Base-by-base conservation (phyloP, 2,329 filamentous ascomycete genomes). In the Mycosphaerelloides madeirae region DNA sequence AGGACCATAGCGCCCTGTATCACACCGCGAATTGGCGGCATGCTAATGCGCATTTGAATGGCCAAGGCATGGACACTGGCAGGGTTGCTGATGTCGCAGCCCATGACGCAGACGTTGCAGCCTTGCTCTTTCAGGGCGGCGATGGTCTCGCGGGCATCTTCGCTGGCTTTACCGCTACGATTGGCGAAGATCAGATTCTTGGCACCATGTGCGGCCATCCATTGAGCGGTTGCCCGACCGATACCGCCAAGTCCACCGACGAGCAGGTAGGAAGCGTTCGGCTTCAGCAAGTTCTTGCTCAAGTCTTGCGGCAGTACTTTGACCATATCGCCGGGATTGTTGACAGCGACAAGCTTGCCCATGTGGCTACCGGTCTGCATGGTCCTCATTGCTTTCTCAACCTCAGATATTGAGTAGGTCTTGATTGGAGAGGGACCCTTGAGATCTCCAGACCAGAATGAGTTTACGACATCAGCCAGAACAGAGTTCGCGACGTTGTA, bases 1-100 rank as follows among this genome's bases (percentile, higher is more conserved):
- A 53, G 36, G 1, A 53, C 45, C 50, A 53, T 48, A 9, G 53
- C 49, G 4, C 39, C 53, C 9, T 48, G 41, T 11, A 48, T 39
- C n/a, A 53, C 44, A 31, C 53, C 53, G 6, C 13, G 35, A 22
- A 54, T 32, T 15, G 42, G 48, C 22, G 48, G 48, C 22, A 43
- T 20, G 18, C 33, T 22, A 13, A 16, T 16, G 14, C 16, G 3
- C 22, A 39, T n/a, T 31, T 44, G 3, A 8, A 3, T 29, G 19
- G 38, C 15, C 33, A 38, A 32, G 9, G 29, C 11, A 15, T 11
- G 31, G 12, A 38, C 34, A 11, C 9, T 18, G 11, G n/a, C 28
- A 7, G 20, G 15, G 19, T 32, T 29, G 8, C 22, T 28, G 8
- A 44, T 29, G n/a, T 44, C 34, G 13, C 34, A 38, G 6, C 14